Evolutionary conservation across 441 rosid species (phyloP).

Genomic region (Pelargonium fulgidum): DNA sequence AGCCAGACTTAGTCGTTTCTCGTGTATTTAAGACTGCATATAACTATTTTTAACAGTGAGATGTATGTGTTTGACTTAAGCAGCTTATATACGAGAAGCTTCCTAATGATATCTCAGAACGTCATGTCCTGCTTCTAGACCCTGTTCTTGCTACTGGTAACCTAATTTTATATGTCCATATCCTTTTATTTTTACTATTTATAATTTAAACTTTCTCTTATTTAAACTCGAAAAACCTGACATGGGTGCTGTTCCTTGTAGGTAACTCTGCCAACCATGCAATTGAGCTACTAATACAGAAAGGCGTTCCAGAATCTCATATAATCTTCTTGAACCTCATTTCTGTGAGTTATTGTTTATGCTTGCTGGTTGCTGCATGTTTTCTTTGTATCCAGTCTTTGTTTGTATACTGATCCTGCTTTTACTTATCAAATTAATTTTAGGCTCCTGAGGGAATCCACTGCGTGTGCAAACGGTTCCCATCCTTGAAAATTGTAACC

Average conservation of each 20-base stretch:
- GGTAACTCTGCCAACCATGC: slow-evolving; percentile 98
- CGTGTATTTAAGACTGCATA: not conserved
- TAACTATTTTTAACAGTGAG: slow-evolving; percentile 2
- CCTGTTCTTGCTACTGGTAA: slow-evolving; percentile 94
- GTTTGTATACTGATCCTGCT: slow-evolving; percentile 9
- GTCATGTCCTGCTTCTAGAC: slow-evolving; percentile 92
- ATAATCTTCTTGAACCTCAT: slow-evolving; percentile 86
- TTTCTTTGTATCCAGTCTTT: not conserved
- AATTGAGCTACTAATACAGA: slow-evolving; percentile 69
- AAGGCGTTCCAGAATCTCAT: slow-evolving; percentile 95
- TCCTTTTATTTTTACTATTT: not conserved
- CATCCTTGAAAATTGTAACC: slow-evolving; percentile 79
- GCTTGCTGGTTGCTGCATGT: not conserved
- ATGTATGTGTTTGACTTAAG: slow-evolving; percentile 15
- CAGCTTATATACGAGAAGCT: slow-evolving; percentile 97
- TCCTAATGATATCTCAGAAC: slow-evolving; percentile 90
- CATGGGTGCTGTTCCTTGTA: slow-evolving; percentile 25
- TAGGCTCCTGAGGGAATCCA: slow-evolving; percentile 98
- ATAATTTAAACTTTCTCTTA: not conserved
- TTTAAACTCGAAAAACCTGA: not conserved
- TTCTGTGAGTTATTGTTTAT: slow-evolving; percentile 45
- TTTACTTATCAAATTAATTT: slow-evolving; percentile 7
- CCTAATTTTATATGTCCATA: slow-evolving; percentile 1
- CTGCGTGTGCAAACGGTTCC: slow-evolving; percentile 82
- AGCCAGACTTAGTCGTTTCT: not conserved